These are phyloP conservation scores for Lodderomyces margitis DNA, from an alignment of 1,139 yeast species.

Conservation along the genomic window DNA sequence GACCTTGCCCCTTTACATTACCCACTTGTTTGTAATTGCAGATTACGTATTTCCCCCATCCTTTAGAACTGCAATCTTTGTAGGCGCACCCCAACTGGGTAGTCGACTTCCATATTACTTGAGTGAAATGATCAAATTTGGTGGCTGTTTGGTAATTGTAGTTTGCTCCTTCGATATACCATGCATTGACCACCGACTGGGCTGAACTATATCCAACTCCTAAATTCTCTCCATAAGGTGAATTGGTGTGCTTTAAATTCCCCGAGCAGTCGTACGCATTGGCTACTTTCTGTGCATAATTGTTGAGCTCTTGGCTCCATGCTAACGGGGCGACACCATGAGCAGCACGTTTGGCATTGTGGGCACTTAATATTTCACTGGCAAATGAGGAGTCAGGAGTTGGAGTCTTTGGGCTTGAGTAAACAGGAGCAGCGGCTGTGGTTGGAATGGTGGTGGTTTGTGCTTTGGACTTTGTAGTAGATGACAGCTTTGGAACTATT, in stretches of 20 bases:
- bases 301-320: conserved; percentile 64
- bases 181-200: conserved; percentile 66
- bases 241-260: conserved; percentile 67
- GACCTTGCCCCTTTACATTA: conserved; percentile 43
- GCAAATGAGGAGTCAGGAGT: conserved; percentile 13
- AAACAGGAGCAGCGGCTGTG: conserved; percentile 1
- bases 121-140: conserved; percentile 71
- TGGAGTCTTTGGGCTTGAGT: background rate
- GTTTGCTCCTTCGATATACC: conserved; percentile 70
- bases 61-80: conserved; percentile 40
- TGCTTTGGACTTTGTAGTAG: background rate
- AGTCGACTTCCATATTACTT: conserved; percentile 75
- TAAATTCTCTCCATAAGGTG: conserved; percentile 83
- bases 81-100: conserved; percentile 69
- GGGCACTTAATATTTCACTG: conserved; percentile 35
- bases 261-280: conserved; percentile 69
- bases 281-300: conserved; percentile 68
- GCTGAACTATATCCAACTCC: conserved; percentile 63
- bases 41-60: conserved; percentile 44
- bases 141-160: conserved; percentile 50
- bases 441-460: conserved; percentile 5
- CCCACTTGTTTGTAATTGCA: conserved; percentile 51
- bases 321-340: conserved; percentile 59
- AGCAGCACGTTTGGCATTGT: conserved; percentile 64
- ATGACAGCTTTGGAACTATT: background rate